A percentile compares a stretch with the other conserved stretches of the same genome.
These are phyloP conservation scores for Forsythia viridissima DNA, from an alignment of 257 asterid species.

Conservation along the genomic window DNA sequence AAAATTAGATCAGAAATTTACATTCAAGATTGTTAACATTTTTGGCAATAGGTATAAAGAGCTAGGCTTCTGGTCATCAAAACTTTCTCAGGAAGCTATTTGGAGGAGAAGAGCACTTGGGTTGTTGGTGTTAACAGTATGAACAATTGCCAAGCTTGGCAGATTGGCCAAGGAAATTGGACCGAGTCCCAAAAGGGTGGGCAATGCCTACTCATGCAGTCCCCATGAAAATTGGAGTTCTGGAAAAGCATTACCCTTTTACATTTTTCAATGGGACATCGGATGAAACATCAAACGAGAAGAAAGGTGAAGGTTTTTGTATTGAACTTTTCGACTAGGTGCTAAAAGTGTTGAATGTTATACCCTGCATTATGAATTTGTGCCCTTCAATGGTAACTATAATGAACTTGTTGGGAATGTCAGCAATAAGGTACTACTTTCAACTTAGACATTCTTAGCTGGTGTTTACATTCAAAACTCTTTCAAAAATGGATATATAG, in stretches of 20 bases:
- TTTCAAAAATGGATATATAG: neutral
- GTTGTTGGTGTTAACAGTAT: neutral
- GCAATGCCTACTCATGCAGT: constrained; percentile 36
- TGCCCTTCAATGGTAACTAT: constrained; percentile 29
- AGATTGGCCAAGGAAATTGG: constrained; percentile 47
- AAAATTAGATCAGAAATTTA: constrained; percentile 17
- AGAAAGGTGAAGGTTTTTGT: constrained; percentile 33
- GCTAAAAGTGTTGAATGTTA: constrained; percentile 29
- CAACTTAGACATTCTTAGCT: neutral
- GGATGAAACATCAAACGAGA: neutral
- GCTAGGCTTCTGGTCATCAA: constrained; percentile 41
- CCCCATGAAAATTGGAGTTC: constrained; percentile 46
- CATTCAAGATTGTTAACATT: constrained; percentile 36
- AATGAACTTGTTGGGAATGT: constrained; percentile 27
- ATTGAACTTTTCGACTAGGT: constrained; percentile 33
- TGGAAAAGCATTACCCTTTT: constrained; percentile 1
- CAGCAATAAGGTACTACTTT: constrained; percentile 26
- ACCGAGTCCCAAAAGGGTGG: constrained; percentile 49
- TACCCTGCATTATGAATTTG: constrained; percentile 30
- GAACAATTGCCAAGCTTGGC: constrained; percentile 4
- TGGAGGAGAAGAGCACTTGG: constrained; percentile 2
- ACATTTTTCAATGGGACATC: no score
- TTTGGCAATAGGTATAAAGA: constrained; percentile 38
- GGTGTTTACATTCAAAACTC: neutral
- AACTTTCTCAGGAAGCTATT: constrained; percentile 17